A percentile compares a stretch with the other conserved stretches of the same genome.
Evolutionary conservation across 306 rosid species (phyloP).

Genomic region (Benincasa hispida): DNA sequence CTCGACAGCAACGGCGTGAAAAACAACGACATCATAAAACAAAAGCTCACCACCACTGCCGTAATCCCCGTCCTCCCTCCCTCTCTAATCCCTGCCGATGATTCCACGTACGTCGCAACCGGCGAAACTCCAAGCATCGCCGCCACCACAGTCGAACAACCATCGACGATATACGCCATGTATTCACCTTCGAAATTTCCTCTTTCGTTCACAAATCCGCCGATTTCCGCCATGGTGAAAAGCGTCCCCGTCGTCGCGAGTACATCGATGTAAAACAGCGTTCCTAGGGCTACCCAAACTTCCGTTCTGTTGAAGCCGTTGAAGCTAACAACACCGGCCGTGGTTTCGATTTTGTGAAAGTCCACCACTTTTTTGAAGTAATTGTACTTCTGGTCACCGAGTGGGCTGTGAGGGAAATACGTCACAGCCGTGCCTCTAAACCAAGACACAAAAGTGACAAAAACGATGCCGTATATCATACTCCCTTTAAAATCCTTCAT

Average conservation of each 20-base stretch:
- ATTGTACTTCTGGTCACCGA: constrained; percentile 41
- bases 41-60: constrained; percentile 48
- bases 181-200: constrained; percentile 89
- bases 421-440: constrained; percentile 68
- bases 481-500: constrained; percentile 68
- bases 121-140: constrained; percentile 61
- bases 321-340: constrained; percentile 60
- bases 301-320: constrained; percentile 36
- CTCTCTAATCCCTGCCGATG: constrained; percentile 71
- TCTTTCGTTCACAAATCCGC: constrained; percentile 47
- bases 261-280: constrained; percentile 77
- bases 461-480: constrained; percentile 77
- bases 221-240: constrained; percentile 78
- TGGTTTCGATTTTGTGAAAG: constrained; percentile 56
- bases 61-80: constrained; percentile 89
- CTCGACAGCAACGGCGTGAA: constrained; percentile 65
- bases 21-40: constrained; percentile 59
- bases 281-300: constrained; percentile 67
- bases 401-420: constrained; percentile 45
- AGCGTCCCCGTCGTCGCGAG: constrained; percentile 69
- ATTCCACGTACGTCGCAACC: constrained; percentile 62
- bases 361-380: constrained; percentile 68
- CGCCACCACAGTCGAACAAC: constrained; percentile 53
- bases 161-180: constrained; percentile 72
- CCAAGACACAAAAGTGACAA: constrained; percentile 70